phyloP scores from a whole-genome alignment of 768 basidiomycete species.

The Lentinula detonsa region DNA sequence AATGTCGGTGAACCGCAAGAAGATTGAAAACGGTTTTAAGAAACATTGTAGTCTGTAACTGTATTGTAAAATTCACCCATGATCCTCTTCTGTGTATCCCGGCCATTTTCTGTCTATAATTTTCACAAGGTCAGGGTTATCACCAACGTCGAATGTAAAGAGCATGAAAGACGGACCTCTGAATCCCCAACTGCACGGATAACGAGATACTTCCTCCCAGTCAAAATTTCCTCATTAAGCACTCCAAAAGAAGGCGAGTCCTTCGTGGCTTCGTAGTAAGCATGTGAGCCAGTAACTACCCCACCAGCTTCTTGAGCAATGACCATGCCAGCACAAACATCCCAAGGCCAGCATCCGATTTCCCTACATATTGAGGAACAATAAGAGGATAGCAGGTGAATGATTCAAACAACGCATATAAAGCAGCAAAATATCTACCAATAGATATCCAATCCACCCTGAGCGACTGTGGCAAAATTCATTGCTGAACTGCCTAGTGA shows the following conservation, averaged over 20 bases:
- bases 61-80: slow-evolving; percentile 84
- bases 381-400: not conserved
- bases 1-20: no score
- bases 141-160: not conserved
- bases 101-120: slow-evolving; percentile 47
- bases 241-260: slow-evolving; percentile 43
- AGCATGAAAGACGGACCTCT: slow-evolving; percentile 23
- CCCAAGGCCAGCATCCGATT: slow-evolving; percentile 82
- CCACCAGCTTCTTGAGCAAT: slow-evolving; percentile 90
- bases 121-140: not conserved
- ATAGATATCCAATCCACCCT: slow-evolving; percentile 83
- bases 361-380: slow-evolving; percentile 42
- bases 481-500: slow-evolving; percentile 81
- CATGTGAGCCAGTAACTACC: slow-evolving; percentile 66
- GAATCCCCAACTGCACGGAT: slow-evolving; percentile 64
- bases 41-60: slow-evolving; percentile 58
- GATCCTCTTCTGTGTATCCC: slow-evolving; percentile 71
- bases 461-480: slow-evolving; percentile 80
- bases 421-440: slow-evolving; percentile 46
- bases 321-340: slow-evolving; percentile 87
- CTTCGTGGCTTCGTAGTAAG: slow-evolving; percentile 31
- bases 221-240: slow-evolving; percentile 63
- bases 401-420: not conserved
- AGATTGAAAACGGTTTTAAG: not conserved
- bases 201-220: slow-evolving; percentile 77